These are phyloP conservation scores for Alternaria postmessia DNA, from an alignment of 2,329 filamentous ascomycete genomes.

Conservation along the genomic window DNA sequence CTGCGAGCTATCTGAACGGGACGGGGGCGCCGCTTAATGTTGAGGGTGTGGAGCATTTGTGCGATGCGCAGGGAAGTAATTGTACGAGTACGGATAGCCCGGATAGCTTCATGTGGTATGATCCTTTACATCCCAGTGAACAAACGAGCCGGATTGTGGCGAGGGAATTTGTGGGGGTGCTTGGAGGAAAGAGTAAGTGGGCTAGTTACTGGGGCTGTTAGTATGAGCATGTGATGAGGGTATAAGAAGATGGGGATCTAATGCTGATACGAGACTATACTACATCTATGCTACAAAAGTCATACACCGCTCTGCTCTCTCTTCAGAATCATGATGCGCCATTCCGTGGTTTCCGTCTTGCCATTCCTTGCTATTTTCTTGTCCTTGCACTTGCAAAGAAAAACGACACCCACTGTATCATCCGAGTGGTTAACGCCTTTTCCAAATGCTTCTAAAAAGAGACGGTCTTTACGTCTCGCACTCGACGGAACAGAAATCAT, in stretches of 20 bases:
- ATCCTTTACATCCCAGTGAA: conserved; percentile 76
- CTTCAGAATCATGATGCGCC: not conserved
- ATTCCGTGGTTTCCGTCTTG: not conserved
- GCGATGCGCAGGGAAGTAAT: conserved; percentile 52
- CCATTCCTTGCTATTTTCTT: not conserved
- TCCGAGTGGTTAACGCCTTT: not conserved
- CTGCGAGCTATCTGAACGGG: conserved; percentile 68
- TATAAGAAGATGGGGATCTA: not conserved
- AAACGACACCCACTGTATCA: not conserved
- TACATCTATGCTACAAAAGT: not conserved
- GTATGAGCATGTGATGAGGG: not conserved
- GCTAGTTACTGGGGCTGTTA: conserved; percentile 55
- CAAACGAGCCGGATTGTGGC: conserved; percentile 67
- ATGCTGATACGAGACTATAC: not conserved
- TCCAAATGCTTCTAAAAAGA: not conserved
- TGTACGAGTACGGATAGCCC: conserved; percentile 45
- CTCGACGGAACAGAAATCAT: not conserved
- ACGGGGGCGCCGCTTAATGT: conserved; percentile 67
- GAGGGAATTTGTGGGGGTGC: conserved; percentile 63
- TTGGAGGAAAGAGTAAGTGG: conserved; percentile 59
- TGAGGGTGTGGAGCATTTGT: conserved; percentile 66
- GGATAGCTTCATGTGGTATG: conserved; percentile 76
- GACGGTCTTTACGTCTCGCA: not conserved
- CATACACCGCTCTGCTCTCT: not conserved
- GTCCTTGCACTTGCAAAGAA: not conserved